Percentiles rank a stretch among this genome's conserved stretches.
phyloP scores from a whole-genome alignment of 192 early-diverging fungal genomes.

The Podochytrium sp. region DNA sequence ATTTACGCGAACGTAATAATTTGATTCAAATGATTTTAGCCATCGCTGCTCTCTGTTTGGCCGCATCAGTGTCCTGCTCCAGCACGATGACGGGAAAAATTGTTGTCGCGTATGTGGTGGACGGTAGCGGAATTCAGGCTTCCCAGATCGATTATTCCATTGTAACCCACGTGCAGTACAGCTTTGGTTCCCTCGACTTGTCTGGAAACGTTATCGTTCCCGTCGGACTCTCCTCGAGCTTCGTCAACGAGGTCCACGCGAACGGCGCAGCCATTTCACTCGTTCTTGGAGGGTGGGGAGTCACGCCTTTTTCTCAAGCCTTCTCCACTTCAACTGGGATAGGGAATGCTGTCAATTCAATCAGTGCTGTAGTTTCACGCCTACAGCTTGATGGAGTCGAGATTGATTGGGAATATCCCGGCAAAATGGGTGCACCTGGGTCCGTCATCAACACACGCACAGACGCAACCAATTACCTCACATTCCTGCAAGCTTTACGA shows the following conservation, averaged over 20 bases:
- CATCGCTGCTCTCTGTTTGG: no score
- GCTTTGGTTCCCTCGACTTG: not conserved
- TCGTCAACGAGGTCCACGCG: not conserved
- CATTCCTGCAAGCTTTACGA: constrained; percentile 1
- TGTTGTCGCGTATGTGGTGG: not conserved
- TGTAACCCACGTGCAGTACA: not conserved
- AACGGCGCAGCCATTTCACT: not conserved
- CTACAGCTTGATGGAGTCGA: not conserved
- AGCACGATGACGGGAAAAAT: no score
- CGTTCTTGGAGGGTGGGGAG: not conserved
- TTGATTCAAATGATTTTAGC: no score
- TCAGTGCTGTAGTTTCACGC: not conserved
- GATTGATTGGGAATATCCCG: not conserved
- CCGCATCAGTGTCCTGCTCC: no score
- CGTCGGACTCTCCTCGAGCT: not conserved
- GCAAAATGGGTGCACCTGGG: not conserved
- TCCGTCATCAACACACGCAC: not conserved
- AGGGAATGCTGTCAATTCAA: not conserved
- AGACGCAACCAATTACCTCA: not conserved
- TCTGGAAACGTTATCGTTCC: not conserved
- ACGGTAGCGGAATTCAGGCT: not conserved
- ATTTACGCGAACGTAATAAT: no score
- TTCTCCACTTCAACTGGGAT: not conserved
- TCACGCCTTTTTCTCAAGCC: not conserved
- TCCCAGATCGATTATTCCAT: not conserved